phyloP scores from a whole-genome alignment of 352 stramenopile species.

The Globisporangium echinulatum region DNA sequence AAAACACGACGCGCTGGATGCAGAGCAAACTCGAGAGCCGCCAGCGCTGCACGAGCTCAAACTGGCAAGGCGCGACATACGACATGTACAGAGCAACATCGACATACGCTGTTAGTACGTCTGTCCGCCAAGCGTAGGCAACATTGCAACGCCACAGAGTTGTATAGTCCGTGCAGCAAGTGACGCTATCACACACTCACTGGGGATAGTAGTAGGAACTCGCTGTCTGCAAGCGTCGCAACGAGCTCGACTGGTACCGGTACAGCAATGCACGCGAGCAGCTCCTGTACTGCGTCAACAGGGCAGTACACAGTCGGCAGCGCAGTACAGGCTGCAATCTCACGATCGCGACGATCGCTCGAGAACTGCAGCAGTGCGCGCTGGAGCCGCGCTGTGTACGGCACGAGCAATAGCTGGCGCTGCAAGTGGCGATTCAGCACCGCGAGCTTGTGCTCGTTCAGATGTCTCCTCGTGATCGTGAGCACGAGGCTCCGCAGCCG shows the following conservation, averaged over 20 bases:
- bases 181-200: slow-evolving; percentile 18
- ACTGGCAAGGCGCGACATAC: slow-evolving; percentile 10
- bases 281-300: slow-evolving; percentile 4
- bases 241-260: slow-evolving; percentile 1
- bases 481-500: slow-evolving; percentile 38
- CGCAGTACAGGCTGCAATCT: background rate
- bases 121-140: background rate
- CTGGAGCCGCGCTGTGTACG: slow-evolving; percentile 34
- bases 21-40: slow-evolving; percentile 37
- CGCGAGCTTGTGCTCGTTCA: slow-evolving; percentile 48
- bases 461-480: slow-evolving; percentile 45
- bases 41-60: slow-evolving; percentile 27
- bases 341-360: background rate
- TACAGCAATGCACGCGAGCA: slow-evolving; percentile 12
- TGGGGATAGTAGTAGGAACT: slow-evolving; percentile 24
- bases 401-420: slow-evolving; percentile 37
- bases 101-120: background rate
- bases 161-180: too few relatives aligned
- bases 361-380: slow-evolving; percentile 31
- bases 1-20: slow-evolving; percentile 52
- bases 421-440: slow-evolving; percentile 39
- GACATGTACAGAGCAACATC: too few relatives aligned
- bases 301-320: slow-evolving; percentile 7
- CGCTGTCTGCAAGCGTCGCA: background rate
- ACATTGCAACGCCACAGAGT: too few relatives aligned